phyloP scores from a whole-genome alignment of 1,284 basidiomycete species.

The Ustilago tritici region DNA sequence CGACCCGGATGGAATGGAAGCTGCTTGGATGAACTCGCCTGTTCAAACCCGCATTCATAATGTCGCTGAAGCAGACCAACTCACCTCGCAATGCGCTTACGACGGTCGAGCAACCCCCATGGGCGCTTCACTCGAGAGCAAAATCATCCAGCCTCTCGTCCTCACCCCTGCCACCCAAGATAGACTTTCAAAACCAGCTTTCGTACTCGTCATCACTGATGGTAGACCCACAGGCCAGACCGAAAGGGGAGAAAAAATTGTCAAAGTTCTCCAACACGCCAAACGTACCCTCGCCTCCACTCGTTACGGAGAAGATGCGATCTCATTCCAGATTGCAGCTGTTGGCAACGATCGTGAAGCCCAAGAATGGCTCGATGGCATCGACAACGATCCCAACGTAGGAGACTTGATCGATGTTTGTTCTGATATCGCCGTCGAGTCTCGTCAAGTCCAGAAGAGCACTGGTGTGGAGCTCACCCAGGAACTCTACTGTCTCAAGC shows the following conservation, averaged over 20 bases:
- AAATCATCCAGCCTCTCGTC: slow-evolving; percentile 51
- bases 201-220: slow-evolving; percentile 58
- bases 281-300: slow-evolving; percentile 35
- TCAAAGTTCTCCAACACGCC: slow-evolving; percentile 48
- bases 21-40: slow-evolving; percentile 56
- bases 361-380: slow-evolving; percentile 62
- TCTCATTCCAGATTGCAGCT: slow-evolving; percentile 57
- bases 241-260: slow-evolving; percentile 53
- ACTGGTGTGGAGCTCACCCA: slow-evolving; percentile 58
- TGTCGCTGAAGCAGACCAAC: slow-evolving; percentile 44
- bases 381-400: slow-evolving; percentile 56
- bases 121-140: slow-evolving; percentile 48
- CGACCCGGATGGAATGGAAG: slow-evolving; percentile 61
- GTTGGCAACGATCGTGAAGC: slow-evolving; percentile 64
- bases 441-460: slow-evolving; percentile 42
- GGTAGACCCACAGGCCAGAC: slow-evolving; percentile 54
- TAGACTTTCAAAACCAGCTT: slow-evolving; percentile 47
- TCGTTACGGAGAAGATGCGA: slow-evolving; percentile 56
- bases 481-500: slow-evolving; percentile 59
- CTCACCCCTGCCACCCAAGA: slow-evolving; percentile 31
- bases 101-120: slow-evolving; percentile 56
- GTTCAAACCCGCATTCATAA: slow-evolving; percentile 43
- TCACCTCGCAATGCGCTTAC: slow-evolving; percentile 44
- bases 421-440: slow-evolving; percentile 56
- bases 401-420: slow-evolving; percentile 62